Conservation (phyloP, 441 rosid genomes). For the Lepidium campestre region DNA sequence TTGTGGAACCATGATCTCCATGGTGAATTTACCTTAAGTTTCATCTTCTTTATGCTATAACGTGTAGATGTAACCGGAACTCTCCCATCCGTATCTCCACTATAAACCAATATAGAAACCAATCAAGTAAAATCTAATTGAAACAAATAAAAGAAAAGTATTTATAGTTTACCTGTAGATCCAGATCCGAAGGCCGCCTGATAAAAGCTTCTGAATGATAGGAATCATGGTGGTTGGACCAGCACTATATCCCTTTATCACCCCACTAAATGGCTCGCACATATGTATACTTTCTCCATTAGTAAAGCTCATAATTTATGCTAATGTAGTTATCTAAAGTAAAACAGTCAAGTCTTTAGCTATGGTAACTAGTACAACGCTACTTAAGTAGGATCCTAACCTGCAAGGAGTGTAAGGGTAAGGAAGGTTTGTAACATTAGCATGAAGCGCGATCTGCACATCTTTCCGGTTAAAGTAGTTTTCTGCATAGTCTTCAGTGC, state of each 20-base stretch:
- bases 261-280: slow-evolving; percentile 21
- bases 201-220: slow-evolving; percentile 37
- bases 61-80: slow-evolving; percentile 54
- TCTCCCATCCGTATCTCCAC: slow-evolving; percentile 63
- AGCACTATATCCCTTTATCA: slow-evolving; percentile 33
- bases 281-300: neutral
- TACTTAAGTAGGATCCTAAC: slow-evolving; percentile 21
- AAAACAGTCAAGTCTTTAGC: neutral
- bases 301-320: no score
- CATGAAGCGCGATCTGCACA: slow-evolving; percentile 52
- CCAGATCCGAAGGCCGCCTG: slow-evolving; percentile 46
- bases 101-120: slow-evolving; percentile 6
- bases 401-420: slow-evolving; percentile 61
- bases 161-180: slow-evolving; percentile 39
- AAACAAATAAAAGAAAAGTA: neutral
- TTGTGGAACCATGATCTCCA: slow-evolving; percentile 60
- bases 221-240: slow-evolving; percentile 36
- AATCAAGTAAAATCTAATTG: neutral
- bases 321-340: no score
- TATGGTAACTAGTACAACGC: neutral
- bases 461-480: slow-evolving; percentile 45
- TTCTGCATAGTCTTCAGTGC: slow-evolving; percentile 36
- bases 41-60: slow-evolving; percentile 42
- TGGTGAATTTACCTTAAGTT: slow-evolving; percentile 29
- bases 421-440: slow-evolving; percentile 47